phyloP scores from a whole-genome alignment of 768 basidiomycete species.

The Lactarius evosmus region DNA sequence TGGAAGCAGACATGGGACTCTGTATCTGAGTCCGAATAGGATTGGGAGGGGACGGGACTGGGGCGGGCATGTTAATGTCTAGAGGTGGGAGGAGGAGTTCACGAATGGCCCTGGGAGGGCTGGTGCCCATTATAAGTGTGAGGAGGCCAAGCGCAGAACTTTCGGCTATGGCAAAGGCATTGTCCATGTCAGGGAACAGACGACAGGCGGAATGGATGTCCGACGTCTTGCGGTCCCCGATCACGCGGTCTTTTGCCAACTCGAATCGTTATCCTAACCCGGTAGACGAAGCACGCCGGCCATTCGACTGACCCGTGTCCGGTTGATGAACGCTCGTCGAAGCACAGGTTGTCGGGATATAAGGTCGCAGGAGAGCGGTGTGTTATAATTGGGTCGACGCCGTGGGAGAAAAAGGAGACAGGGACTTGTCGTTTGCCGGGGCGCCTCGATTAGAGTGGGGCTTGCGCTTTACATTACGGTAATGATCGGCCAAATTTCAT shows the following conservation, averaged over 20 bases:
- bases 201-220: constrained; percentile 15
- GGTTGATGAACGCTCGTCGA: background rate
- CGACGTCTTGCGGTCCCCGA: background rate
- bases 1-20: background rate
- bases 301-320: background rate
- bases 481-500: background rate
- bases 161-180: background rate
- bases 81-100: constrained; percentile 1
- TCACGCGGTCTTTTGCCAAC: too few relatives aligned
- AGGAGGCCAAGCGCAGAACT: background rate
- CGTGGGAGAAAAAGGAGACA: background rate
- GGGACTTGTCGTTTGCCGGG: background rate
- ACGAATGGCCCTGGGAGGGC: background rate
- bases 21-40: background rate
- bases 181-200: background rate
- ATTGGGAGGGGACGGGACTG: background rate
- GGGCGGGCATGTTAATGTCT: constrained; percentile 1
- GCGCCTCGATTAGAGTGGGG: background rate
- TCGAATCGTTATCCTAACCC: too few relatives aligned
- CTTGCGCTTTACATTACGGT: too few relatives aligned
- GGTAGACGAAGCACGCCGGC: too few relatives aligned
- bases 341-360: too few relatives aligned
- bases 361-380: background rate
- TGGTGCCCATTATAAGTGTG: constrained; percentile 5
- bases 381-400: background rate